Evolutionary conservation across 2,329 filamentous ascomycete genomes (phyloP).

Genomic region (Trichoderma koningiopsis): DNA sequence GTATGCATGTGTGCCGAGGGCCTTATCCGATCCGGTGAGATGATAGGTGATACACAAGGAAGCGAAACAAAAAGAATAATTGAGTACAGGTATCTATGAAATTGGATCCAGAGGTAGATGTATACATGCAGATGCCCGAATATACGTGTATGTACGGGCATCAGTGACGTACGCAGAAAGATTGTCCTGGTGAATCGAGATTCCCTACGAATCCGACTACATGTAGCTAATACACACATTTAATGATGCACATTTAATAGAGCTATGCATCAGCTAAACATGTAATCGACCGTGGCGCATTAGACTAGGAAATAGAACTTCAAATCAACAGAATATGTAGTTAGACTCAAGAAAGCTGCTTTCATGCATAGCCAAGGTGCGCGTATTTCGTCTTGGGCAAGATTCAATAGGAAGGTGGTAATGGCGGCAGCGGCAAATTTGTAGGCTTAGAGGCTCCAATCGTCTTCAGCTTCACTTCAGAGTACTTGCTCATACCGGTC

Average conservation of each 20-base stretch:
- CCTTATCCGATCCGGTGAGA: neutral
- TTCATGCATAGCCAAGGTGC: neutral
- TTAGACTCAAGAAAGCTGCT: neutral
- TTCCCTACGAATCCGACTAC: neutral
- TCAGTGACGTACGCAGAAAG: neutral
- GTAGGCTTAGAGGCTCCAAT: neutral
- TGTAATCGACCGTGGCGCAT: neutral
- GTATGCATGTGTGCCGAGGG: neutral
- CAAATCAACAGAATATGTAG: neutral
- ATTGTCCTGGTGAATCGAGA: no score
- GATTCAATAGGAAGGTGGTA: neutral
- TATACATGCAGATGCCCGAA: neutral
- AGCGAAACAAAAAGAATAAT: neutral
- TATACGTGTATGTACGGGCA: neutral
- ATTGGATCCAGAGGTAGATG: no score
- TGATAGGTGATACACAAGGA: neutral
- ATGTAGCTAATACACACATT: neutral
- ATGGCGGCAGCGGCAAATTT: neutral
- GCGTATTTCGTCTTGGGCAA: neutral
- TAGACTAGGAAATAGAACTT: neutral
- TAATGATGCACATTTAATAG: neutral
- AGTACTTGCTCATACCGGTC: neutral
- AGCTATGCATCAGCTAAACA: neutral
- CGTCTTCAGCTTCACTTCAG: neutral
- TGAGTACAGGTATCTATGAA: neutral